Percentiles rank a stretch among this genome's conserved stretches.
phyloP scores from a whole-genome alignment of 2,329 filamentous ascomycete species.

The Fusarium odoratissimum region DNA sequence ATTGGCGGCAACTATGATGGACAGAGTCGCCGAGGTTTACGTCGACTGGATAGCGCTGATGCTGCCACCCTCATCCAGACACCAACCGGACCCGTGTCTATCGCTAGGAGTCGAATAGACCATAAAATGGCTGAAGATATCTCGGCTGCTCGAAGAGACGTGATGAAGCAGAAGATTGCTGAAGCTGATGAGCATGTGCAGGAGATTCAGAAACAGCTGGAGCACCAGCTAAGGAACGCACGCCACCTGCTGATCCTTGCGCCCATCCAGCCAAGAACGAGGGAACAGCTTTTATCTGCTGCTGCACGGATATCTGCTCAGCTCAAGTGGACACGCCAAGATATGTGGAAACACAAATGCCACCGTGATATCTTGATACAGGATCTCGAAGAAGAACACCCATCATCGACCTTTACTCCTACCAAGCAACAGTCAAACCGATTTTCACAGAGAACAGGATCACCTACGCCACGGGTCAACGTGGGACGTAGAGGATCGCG shows the following conservation, averaged over 20 bases:
- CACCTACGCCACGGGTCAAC: constrained; percentile 42
- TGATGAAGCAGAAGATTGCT: constrained; percentile 85
- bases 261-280: constrained; percentile 89
- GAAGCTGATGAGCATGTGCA: constrained; percentile 85
- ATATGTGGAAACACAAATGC: constrained; percentile 92
- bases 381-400: constrained; percentile 83
- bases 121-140: constrained; percentile 89
- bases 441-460: constrained; percentile 41
- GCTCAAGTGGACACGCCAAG: constrained; percentile 92
- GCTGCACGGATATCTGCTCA: constrained; percentile 88
- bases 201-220: constrained; percentile 79
- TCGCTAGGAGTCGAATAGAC: constrained; percentile 79
- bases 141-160: constrained; percentile 80
- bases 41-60: constrained; percentile 75
- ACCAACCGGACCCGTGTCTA: constrained; percentile 77
- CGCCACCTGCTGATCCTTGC: constrained; percentile 89
- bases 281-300: constrained; percentile 86
- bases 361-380: constrained; percentile 88
- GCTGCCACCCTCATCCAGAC: constrained; percentile 72
- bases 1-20: constrained; percentile 87
- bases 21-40: constrained; percentile 77
- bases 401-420: constrained; percentile 39
- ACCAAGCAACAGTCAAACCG: constrained; percentile 43
- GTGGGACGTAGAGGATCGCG: constrained; percentile 45
- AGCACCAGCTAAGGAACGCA: constrained; percentile 86